Conservation (phyloP, 129 eudicot species). For the Heracleum sosnowskyi region DNA sequence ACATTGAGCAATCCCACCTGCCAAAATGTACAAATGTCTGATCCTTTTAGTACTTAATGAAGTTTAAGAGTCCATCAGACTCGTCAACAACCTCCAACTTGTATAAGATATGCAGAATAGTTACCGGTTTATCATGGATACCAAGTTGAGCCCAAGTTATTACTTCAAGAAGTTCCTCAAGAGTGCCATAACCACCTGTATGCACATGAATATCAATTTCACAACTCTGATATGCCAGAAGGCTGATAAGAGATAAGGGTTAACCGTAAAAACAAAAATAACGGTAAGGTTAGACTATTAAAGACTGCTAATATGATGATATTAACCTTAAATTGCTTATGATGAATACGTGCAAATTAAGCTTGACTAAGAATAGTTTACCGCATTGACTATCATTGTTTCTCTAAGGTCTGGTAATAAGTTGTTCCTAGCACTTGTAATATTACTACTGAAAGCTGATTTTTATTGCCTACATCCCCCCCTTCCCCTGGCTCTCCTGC, state of each 20-base stretch:
- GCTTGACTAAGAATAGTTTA: background rate
- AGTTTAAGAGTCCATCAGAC: background rate
- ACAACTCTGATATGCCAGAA: background rate
- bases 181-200: conserved; percentile 97
- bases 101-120: conserved; percentile 1
- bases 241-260: background rate
- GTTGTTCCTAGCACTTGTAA: background rate
- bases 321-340: background rate
- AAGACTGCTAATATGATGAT: background rate
- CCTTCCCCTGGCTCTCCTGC: conserved; percentile 1
- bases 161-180: conserved; percentile 92
- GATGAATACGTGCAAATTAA: background rate
- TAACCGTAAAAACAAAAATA: background rate
- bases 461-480: background rate
- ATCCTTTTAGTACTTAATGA: conserved; percentile 9
- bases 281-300: background rate
- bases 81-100: background rate
- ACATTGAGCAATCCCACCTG: conserved; percentile 94
- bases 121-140: conserved; percentile 93
- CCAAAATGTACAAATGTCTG: background rate
- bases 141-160: conserved; percentile 99
- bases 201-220: conserved; percentile 8
- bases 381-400: background rate
- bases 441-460: background rate
- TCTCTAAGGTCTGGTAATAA: background rate